Evolutionary conservation across 1,139 yeast species (phyloP).

Genomic region (Protomyces lactucae-debilis): DNA sequence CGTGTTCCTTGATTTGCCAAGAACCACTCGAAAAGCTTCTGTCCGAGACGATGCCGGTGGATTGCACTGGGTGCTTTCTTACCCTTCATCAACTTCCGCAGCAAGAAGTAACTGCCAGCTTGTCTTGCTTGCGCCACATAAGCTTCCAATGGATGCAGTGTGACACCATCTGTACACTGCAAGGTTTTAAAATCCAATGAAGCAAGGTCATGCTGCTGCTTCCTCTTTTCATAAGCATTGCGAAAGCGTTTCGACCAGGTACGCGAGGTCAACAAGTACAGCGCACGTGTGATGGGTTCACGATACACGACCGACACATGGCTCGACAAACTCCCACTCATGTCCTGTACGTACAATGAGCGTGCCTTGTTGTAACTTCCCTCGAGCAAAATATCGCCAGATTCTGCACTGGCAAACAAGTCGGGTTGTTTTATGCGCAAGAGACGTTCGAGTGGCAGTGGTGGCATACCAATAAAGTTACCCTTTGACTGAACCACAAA

Average conservation of each 20-base stretch:
- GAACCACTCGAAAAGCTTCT: conserved; percentile 8
- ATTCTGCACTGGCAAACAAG: not conserved
- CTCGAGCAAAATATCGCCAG: conserved; percentile 17
- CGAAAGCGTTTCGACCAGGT: conserved; percentile 6
- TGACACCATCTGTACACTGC: conserved; percentile 6
- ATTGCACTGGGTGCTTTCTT: not conserved
- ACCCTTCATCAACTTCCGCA: conserved; percentile 1
- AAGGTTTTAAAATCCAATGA: not conserved
- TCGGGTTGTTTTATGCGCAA: not conserved
- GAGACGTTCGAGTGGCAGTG: conserved; percentile 7
- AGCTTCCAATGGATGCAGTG: conserved; percentile 14
- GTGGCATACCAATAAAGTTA: not conserved
- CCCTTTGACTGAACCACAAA: not conserved
- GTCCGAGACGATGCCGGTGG: conserved; percentile 7
- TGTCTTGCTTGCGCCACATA: not conserved
- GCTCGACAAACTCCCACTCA: not conserved
- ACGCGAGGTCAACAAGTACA: conserved; percentile 12
- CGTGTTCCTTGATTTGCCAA: not conserved
- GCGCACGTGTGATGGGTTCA: conserved; percentile 2
- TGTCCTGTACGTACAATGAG: conserved; percentile 7
- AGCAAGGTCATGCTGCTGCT: not conserved
- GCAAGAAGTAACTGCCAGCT: conserved; percentile 10
- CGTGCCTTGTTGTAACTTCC: not conserved
- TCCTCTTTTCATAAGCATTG: not conserved
- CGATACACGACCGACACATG: conserved; percentile 12